Conservation (phyloP, 2,329 filamentous ascomycete genomes). For the Penicillium nordicum region DNA sequence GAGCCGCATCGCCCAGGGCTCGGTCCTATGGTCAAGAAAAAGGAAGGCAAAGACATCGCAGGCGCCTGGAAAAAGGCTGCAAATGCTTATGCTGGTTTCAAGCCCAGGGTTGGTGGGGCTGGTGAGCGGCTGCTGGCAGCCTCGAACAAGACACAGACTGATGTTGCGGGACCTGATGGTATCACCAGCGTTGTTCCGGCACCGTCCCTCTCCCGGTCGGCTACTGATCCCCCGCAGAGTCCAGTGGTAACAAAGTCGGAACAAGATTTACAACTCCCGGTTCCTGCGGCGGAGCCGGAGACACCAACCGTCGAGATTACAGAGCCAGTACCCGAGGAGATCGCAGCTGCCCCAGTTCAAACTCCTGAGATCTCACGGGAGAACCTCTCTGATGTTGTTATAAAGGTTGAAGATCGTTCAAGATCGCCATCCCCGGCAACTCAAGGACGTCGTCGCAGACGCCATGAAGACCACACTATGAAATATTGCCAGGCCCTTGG, state of each 20-base stretch:
- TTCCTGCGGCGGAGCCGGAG: conserved; percentile 7
- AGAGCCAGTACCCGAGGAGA: conserved; percentile 31
- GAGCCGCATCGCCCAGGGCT: conserved; percentile 67
- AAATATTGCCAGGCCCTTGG: conserved; percentile 76
- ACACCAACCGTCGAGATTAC: conserved; percentile 42
- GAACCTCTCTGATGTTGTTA: conserved; percentile 20
- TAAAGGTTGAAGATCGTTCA: conserved; percentile 27
- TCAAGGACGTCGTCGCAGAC: conserved; percentile 56
- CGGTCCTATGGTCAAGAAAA: conserved; percentile 86
- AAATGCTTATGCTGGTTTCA: conserved; percentile 68
- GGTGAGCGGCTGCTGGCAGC: conserved; percentile 70
- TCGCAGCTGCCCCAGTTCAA: conserved; percentile 25
- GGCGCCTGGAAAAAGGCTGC: conserved; percentile 78
- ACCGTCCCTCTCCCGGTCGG: conserved; percentile 51
- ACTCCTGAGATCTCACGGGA: conserved; percentile 21
- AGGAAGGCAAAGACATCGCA: conserved; percentile 68
- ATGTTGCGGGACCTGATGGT: conserved; percentile 73
- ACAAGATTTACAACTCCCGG: conserved; percentile 25
- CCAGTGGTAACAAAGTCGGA: conserved; percentile 30
- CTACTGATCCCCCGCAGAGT: conserved; percentile 38
- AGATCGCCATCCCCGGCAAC: conserved; percentile 39
- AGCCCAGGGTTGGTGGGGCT: conserved; percentile 81
- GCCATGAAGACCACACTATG: conserved; percentile 68
- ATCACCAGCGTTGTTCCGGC: conserved; percentile 86
- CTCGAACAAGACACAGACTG: conserved; percentile 51